Base-by-base conservation (phyloP, 257 asterid genomes). In the Gentiana straminea region DNA sequence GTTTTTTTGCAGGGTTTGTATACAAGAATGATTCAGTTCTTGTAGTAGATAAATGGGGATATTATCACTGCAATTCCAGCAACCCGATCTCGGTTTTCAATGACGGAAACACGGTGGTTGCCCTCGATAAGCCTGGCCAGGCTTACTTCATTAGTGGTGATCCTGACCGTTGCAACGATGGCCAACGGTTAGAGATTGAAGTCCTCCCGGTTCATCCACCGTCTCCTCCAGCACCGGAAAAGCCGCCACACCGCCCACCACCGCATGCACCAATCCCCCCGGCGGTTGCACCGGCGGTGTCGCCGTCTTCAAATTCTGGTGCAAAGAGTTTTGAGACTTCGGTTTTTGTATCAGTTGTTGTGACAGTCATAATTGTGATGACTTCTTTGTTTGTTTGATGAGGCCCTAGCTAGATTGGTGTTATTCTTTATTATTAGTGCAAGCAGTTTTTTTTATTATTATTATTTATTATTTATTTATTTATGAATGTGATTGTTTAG, bases 21-120 rank as follows among this genome's bases (percentile, higher is more conserved):
- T 86, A 86, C 75, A 77, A 73, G 59, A 86, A 84, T 38, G 91
- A 86, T 63, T 64, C 94, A 2, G 84, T 86, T 9, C 45, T 72
- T 33, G 74, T 72, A 60, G 95, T 86, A 53, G 81, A 75, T 50
- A 86, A 81, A 68, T 84, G 80, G 75, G 94, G 86, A 36, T 86
- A 75, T 67, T 86, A 77, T 54, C 95, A 86, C 63, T 86, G 95
- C 84, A 75, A 86, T 64, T 63, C 77, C 1, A 81, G 73, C 75
- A 66, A 63, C 11, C 83, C 86, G 1, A 36, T 65, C 35, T 60
- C 68, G 0, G 79, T 63, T 13, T 81, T 70, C 73, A 73, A 71
- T n/a, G 83, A 86, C 3, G 86, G 91, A 1, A 71, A 73, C 69
- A 81, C 88, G 33, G 64, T 73, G 34, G 24, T 81, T 55, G 49